Conservation (phyloP, 176 grass and related monocot species). For the Oryza officinalis region DNA sequence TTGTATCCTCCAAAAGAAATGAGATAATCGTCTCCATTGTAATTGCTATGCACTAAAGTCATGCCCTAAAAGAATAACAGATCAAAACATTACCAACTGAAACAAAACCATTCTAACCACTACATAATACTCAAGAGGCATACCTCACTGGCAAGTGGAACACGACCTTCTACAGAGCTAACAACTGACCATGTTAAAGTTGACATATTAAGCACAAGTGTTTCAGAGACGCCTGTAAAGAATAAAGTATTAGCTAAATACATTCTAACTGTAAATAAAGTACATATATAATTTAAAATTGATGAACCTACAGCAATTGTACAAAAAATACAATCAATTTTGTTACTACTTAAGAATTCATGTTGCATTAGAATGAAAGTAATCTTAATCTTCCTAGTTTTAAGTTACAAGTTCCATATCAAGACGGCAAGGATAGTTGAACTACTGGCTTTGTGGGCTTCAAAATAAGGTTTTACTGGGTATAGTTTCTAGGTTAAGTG, state of each 20-base stretch:
- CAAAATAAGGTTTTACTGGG: background rate
- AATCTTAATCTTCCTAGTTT: background rate
- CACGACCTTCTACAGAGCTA: conserved; percentile 80
- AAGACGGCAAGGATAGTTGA: background rate
- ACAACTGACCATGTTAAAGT: conserved; percentile 93
- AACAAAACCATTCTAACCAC: conserved; percentile 32
- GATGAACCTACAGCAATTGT: background rate
- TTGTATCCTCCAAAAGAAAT: conserved; percentile 99
- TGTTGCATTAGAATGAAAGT: background rate
- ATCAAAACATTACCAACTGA: conserved; percentile 42
- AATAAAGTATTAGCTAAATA: conserved; percentile 22
- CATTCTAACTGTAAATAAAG: background rate
- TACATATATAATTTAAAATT: background rate
- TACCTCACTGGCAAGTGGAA: conserved; percentile 97
- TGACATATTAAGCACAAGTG: conserved; percentile 93
- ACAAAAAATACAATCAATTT: conserved; percentile 20
- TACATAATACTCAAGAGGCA: conserved; percentile 36
- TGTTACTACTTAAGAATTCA: conserved; percentile 29
- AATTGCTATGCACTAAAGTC: conserved; percentile 74
- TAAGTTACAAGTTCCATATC: background rate
- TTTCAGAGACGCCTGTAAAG: conserved; percentile 86
- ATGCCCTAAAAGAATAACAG: conserved; percentile 61
- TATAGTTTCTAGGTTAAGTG: conserved; percentile 3
- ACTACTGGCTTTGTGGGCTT: conserved; percentile 15
- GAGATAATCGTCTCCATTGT: conserved; percentile 87